These are phyloP conservation scores for Ogataea ganodermae DNA, from an alignment of 805 yeast species.

Conservation along the genomic window DNA sequence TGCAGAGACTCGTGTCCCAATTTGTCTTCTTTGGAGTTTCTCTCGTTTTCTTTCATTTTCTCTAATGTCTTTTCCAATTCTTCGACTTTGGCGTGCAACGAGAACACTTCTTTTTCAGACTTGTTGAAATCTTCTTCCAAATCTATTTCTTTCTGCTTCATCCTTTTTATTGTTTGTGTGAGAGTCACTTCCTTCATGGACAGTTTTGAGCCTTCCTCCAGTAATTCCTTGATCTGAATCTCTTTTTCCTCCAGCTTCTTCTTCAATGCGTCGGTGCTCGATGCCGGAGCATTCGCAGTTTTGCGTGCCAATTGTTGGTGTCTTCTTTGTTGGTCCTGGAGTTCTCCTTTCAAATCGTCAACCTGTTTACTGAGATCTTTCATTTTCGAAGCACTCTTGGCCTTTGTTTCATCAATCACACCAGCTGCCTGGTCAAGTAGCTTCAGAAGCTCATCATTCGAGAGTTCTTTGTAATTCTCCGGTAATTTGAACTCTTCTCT, in stretches of 20 bases:
- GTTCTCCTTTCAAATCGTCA: constrained; percentile 31
- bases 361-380: constrained; percentile 26
- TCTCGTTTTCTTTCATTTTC: constrained; percentile 21
- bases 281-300: constrained; percentile 9
- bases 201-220: constrained; percentile 75
- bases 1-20: constrained; percentile 29
- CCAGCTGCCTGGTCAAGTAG: constrained; percentile 13
- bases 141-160: constrained; percentile 49
- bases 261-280: constrained; percentile 20
- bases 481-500: constrained; percentile 16
- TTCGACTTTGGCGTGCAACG: constrained; percentile 30
- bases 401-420: constrained; percentile 7
- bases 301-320: constrained; percentile 14
- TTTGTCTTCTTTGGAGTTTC: constrained; percentile 35
- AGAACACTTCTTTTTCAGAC: constrained; percentile 30
- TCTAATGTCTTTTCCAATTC: constrained; percentile 34
- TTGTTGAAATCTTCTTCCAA: constrained; percentile 38
- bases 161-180: constrained; percentile 63
- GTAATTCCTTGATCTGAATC: constrained; percentile 59
- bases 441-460: constrained; percentile 16
- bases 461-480: constrained; percentile 14
- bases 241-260: constrained; percentile 52
- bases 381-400: constrained; percentile 3
- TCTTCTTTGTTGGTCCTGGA: constrained; percentile 12
- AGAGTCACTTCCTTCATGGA: constrained; percentile 70